These are phyloP conservation scores for Calonectria fujianensis DNA, from an alignment of 2,329 filamentous ascomycete genomes.

Conservation along the genomic window DNA sequence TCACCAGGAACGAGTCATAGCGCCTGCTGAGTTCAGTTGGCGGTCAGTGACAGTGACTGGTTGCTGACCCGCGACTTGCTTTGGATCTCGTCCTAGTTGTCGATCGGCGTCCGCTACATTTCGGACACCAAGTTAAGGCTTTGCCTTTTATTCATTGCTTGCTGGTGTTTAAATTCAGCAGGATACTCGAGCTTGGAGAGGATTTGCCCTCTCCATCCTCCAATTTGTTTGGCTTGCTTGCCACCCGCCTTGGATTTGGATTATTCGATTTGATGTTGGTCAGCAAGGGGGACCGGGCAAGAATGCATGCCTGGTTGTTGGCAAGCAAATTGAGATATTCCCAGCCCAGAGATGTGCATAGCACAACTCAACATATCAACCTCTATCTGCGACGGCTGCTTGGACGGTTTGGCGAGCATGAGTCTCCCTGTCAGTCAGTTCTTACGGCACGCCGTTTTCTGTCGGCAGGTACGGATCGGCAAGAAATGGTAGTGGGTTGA, in stretches of 20 bases:
- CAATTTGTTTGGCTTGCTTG: not conserved
- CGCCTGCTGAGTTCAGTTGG: not conserved
- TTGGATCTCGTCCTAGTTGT: slow-evolving; percentile 3
- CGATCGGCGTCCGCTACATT: not conserved
- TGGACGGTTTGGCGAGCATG: slow-evolving; percentile 5
- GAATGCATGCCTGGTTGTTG: not conserved
- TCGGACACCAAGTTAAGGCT: not conserved
- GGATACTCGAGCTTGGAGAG: not conserved
- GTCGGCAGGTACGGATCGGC: slow-evolving; percentile 23
- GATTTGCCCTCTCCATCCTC: not conserved
- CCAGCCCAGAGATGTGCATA: not conserved
- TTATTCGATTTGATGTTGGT: no score
- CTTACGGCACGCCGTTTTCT: slow-evolving; percentile 1
- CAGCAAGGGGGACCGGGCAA: not conserved
- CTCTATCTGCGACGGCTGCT: not conserved
- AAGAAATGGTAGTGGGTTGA: slow-evolving; percentile 23
- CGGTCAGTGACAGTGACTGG: not conserved
- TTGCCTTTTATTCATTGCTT: not conserved
- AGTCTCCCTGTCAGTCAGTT: not conserved
- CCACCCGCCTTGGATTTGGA: not conserved
- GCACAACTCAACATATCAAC: not conserved
- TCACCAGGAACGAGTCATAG: not conserved
- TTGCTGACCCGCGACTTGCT: not conserved
- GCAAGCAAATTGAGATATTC: not conserved
- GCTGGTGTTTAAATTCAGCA: not conserved